These are phyloP conservation scores for Capronia americana DNA, from an alignment of 2,329 filamentous ascomycete genomes.

Conservation along the genomic window DNA sequence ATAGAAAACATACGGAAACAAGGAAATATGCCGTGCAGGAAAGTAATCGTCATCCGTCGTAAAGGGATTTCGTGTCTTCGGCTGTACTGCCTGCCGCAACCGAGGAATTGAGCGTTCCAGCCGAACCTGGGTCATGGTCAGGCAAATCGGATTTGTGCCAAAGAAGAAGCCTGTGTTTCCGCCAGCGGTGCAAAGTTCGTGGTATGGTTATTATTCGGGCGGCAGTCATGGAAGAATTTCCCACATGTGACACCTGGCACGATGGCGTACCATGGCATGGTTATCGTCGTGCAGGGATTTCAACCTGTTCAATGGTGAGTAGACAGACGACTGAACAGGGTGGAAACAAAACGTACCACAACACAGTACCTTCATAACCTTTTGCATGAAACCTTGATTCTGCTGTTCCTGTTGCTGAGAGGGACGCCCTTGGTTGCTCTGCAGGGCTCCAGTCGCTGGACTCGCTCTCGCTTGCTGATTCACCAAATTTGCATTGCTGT, in stretches of 20 bases:
- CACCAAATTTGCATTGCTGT: conserved; percentile 86
- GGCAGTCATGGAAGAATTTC: not conserved
- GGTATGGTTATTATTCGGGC: not conserved
- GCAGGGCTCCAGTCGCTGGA: conserved; percentile 63
- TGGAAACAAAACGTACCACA: conserved; percentile 67
- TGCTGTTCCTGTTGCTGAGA: conserved; percentile 71
- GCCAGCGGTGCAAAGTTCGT: conserved; percentile 2
- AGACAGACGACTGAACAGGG: not conserved
- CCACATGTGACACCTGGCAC: not conserved
- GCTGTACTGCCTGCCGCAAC: conserved; percentile 4
- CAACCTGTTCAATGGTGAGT: conserved; percentile 18
- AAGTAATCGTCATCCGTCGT: conserved; percentile 34
- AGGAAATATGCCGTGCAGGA: conserved; percentile 22
- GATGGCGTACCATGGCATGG: not conserved
- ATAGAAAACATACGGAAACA: conserved; percentile 23
- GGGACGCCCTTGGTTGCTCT: conserved; percentile 57
- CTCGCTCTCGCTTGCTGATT: conserved; percentile 65
- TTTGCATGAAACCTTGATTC: conserved; percentile 78
- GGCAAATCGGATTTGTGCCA: not conserved
- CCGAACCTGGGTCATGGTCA: conserved; percentile 3
- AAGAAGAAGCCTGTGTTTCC: not conserved
- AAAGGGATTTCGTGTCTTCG: conserved; percentile 16
- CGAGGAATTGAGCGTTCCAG: not conserved
- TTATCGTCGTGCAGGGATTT: not conserved
- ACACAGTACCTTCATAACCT: conserved; percentile 90